These are phyloP conservation scores for Trichoderma sp. DNA, from an alignment of 2,329 filamentous ascomycete species.

Conservation along the genomic window DNA sequence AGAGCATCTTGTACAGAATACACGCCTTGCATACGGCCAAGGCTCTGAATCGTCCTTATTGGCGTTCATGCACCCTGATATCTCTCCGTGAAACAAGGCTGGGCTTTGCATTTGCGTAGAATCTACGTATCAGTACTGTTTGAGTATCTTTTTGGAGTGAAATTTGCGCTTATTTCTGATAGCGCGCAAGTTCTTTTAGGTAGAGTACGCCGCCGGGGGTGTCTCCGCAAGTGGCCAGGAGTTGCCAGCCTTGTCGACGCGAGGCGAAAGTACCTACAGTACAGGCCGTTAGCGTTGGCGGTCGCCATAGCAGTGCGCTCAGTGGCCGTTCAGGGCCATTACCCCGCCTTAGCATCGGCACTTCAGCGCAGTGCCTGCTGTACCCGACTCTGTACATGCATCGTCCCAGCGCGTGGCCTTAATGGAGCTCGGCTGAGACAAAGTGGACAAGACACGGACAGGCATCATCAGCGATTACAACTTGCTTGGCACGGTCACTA, in stretches of 20 bases:
- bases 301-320: not conserved
- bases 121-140: not conserved
- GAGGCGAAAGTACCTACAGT: not conserved
- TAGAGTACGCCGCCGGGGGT: not conserved
- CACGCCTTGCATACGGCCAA: not conserved
- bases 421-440: slow-evolving; percentile 25
- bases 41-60: not conserved
- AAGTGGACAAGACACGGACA: slow-evolving; percentile 22
- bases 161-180: not conserved
- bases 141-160: not conserved
- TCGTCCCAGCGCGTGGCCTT: not conserved
- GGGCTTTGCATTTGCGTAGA: not conserved
- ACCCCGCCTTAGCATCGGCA: slow-evolving; percentile 27
- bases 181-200: not conserved
- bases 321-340: slow-evolving; percentile 22
- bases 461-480: slow-evolving; percentile 16
- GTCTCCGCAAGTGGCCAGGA: not conserved
- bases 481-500: slow-evolving; percentile 7
- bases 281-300: slow-evolving; percentile 1
- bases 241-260: slow-evolving; percentile 12
- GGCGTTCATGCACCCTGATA: slow-evolving; percentile 8
- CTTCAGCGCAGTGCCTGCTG: slow-evolving; percentile 10
- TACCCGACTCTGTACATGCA: not conserved
- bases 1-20: not conserved
- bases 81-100: slow-evolving; percentile 21